These are phyloP conservation scores for Melampsora abietis-canadensis DNA, from an alignment of 1,284 basidiomycete genomes.

Conservation along the genomic window DNA sequence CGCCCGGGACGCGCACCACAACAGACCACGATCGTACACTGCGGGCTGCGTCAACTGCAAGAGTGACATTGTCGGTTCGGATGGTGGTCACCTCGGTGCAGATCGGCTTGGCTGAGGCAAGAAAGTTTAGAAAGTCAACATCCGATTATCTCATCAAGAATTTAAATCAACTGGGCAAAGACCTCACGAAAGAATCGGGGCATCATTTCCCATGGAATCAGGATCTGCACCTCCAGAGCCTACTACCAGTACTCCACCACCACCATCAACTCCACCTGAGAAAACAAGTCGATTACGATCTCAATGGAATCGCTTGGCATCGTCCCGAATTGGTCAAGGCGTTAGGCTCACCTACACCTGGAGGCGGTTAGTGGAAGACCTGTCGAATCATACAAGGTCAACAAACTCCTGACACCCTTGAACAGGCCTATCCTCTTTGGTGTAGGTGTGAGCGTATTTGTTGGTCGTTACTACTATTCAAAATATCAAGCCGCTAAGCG, in stretches of 20 bases:
- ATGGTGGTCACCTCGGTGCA: too few species aligned
- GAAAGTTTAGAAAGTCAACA: too few species aligned
- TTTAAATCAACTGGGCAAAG: too few species aligned
- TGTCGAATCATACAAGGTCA: background rate
- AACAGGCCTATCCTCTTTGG: conserved; percentile 34
- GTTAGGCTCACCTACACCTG: conserved; percentile 31
- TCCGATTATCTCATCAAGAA: too few species aligned
- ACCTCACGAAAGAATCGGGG: too few species aligned
- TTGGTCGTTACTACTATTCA: conserved; percentile 39
- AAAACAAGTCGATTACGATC: conserved; percentile 6
- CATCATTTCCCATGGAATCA: too few species aligned
- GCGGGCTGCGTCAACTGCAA: too few species aligned
- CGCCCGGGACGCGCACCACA: too few species aligned
- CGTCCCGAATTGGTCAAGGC: conserved; percentile 29
- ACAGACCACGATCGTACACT: too few species aligned
- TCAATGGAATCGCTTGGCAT: conserved; percentile 33
- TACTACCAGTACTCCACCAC: conserved; percentile 1
- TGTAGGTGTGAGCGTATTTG: conserved; percentile 30
- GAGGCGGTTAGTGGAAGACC: conserved; percentile 22
- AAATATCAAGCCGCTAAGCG: conserved; percentile 40
- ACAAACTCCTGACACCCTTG: background rate
- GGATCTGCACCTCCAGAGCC: background rate
- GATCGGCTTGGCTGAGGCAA: too few species aligned
- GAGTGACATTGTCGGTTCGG: too few species aligned
- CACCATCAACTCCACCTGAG: background rate